phyloP scores from a whole-genome alignment of 257 asterid species.

The Solanum bukasovii region DNA sequence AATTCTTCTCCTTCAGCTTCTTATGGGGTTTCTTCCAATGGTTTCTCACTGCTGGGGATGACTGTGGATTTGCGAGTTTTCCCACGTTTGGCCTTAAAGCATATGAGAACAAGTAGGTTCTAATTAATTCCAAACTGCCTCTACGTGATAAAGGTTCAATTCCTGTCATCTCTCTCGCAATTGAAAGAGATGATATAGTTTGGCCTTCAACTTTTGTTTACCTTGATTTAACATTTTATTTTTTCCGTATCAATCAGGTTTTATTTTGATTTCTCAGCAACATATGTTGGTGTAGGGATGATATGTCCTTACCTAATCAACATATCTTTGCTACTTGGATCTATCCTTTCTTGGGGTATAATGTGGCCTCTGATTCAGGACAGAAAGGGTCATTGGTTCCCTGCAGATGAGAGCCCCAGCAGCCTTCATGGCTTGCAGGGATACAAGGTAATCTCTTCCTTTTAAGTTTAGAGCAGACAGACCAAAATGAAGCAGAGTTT shows the following conservation, averaged over 20 bases:
- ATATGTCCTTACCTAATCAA: conserved; percentile 85
- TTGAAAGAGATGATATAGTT: background rate
- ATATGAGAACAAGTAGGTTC: conserved; percentile 42
- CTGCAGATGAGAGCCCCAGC: conserved; percentile 22
- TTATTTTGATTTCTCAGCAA: conserved; percentile 87
- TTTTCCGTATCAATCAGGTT: conserved; percentile 36
- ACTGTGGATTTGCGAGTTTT: conserved; percentile 66
- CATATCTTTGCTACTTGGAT: conserved; percentile 76
- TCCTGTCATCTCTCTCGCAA: background rate
- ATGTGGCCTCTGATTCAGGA: conserved; percentile 88
- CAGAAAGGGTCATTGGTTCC: conserved; percentile 65
- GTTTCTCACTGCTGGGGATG: conserved; percentile 84
- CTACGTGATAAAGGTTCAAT: background rate
- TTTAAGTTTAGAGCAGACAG: background rate
- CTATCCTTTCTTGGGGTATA: conserved; percentile 89
- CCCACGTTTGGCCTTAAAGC: conserved; percentile 95
- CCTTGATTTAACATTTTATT: background rate
- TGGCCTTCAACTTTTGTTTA: background rate
- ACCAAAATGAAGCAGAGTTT: background rate
- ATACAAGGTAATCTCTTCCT: conserved; percentile 43
- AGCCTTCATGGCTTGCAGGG: conserved; percentile 92
- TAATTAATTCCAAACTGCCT: background rate
- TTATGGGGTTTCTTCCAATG: conserved; percentile 96
- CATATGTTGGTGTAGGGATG: conserved; percentile 97
- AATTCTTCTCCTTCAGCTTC: conserved; percentile 87